Percentiles rank a stretch among this genome's conserved stretches.
phyloP scores from a whole-genome alignment of 306 rosid species.

The Luffa acutangula region DNA sequence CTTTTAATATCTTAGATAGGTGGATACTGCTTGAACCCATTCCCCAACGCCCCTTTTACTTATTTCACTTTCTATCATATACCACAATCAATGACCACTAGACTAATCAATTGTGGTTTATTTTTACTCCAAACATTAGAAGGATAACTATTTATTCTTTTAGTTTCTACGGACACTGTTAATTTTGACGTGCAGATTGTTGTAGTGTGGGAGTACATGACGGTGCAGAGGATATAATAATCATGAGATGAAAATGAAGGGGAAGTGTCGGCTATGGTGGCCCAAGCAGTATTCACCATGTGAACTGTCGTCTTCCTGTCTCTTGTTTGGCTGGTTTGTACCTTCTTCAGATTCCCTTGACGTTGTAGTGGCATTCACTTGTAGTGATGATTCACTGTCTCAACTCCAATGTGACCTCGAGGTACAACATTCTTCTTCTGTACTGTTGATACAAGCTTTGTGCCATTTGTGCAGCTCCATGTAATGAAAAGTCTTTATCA shows the following conservation, averaged over 20 bases:
- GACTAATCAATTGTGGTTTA: not conserved
- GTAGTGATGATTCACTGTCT: slow-evolving; percentile 32
- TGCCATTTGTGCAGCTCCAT: not conserved
- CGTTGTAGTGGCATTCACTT: slow-evolving; percentile 57
- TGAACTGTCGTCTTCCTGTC: slow-evolving; percentile 29
- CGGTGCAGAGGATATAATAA: slow-evolving; percentile 7
- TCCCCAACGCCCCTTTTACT: not conserved
- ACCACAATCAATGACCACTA: not conserved
- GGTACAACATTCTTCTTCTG: slow-evolving; percentile 33
- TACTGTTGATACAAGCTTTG: not conserved
- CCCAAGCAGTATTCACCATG: slow-evolving; percentile 51
- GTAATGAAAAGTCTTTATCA: not conserved
- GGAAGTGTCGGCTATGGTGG: slow-evolving; percentile 91
- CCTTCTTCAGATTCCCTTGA: slow-evolving; percentile 58
- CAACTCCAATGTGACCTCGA: slow-evolving; percentile 28
- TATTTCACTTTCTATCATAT: not conserved
- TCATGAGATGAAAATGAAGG: slow-evolving; percentile 32
- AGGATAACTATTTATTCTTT: not conserved
- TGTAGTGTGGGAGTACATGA: not conserved
- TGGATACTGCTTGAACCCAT: not conserved
- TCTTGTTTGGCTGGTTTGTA: slow-evolving; percentile 83
- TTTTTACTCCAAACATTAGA: not conserved
- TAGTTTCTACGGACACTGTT: not conserved
- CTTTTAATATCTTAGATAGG: not conserved
- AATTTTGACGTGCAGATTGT: not conserved